phyloP scores from a whole-genome alignment of 495 filamentous ascomycete species.

The Penicillium pancosmium region DNA sequence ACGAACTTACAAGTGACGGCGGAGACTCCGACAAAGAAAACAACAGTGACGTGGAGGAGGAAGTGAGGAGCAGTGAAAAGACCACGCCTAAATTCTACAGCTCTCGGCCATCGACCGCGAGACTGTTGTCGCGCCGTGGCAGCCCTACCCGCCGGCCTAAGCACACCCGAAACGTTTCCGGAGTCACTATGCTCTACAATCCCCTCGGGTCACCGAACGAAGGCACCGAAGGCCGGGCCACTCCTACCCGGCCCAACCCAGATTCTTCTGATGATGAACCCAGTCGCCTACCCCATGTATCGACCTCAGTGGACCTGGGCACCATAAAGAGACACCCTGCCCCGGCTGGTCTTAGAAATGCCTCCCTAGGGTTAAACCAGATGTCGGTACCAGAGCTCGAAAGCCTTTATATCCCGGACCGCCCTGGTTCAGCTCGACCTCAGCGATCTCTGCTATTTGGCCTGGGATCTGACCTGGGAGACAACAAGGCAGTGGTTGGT shows the following conservation, averaged over 20 bases:
- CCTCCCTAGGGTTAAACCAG: slow-evolving; percentile 51
- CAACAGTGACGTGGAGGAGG: slow-evolving; percentile 19
- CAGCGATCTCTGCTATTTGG: slow-evolving; percentile 65
- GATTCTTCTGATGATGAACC: slow-evolving; percentile 30
- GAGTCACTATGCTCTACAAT: slow-evolving; percentile 73
- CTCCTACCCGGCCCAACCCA: slow-evolving; percentile 24
- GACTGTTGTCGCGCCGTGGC: slow-evolving; percentile 38
- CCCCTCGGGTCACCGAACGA: slow-evolving; percentile 49
- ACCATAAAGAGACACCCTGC: slow-evolving; percentile 31
- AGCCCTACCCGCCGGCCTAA: slow-evolving; percentile 42
- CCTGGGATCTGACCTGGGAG: slow-evolving; percentile 72
- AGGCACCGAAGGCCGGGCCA: slow-evolving; percentile 43
- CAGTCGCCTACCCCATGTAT: slow-evolving; percentile 16
- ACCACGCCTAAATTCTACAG: slow-evolving; percentile 46
- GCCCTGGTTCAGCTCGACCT: slow-evolving; percentile 34
- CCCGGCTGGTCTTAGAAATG: slow-evolving; percentile 37
- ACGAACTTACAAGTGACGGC: slow-evolving; percentile 83
- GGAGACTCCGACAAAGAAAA: slow-evolving; percentile 54
- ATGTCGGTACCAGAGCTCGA: slow-evolving; percentile 58
- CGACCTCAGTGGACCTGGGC: slow-evolving; percentile 31
- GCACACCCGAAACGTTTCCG: slow-evolving; percentile 65
- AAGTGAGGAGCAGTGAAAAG: slow-evolving; percentile 27
- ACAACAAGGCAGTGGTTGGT: slow-evolving; percentile 61
- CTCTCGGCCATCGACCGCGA: slow-evolving; percentile 49
- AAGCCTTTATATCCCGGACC: slow-evolving; percentile 43